These are phyloP conservation scores for Dioscorea alata DNA, from an alignment of 106 monocot species.

Conservation along the genomic window DNA sequence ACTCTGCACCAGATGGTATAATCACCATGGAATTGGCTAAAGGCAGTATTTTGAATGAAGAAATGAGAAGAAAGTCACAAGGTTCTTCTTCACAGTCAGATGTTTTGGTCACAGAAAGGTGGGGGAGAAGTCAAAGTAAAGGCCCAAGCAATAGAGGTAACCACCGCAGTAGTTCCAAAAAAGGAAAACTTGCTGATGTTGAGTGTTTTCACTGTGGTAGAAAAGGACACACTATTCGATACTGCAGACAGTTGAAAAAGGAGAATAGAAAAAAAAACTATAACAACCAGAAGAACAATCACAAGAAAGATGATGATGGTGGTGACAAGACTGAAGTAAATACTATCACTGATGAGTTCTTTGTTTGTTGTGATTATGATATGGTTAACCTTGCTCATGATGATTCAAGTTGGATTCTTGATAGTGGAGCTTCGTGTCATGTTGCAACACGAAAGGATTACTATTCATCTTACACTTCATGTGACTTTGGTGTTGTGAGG, in stretches of 20 bases:
- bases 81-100: neutral
- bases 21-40: neutral
- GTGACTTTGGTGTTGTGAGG: neutral
- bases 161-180: neutral
- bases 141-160: neutral
- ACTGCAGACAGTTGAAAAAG: neutral
- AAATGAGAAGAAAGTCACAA: neutral
- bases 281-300: neutral
- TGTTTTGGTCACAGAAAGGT: neutral
- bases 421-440: neutral
- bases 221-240: neutral
- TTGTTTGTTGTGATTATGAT: neutral
- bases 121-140: neutral
- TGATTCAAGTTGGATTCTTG: neutral
- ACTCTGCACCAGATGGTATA: neutral
- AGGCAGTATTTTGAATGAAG: neutral
- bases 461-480: neutral
- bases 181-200: neutral
- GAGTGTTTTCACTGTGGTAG: neutral
- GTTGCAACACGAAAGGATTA: neutral
- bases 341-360: neutral
- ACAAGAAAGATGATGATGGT: neutral
- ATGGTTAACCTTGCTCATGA: neutral
- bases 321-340: neutral
- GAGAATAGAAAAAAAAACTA: neutral